Base-by-base conservation (phyloP, 106 monocot genomes). In the Acorus calamus region DNA sequence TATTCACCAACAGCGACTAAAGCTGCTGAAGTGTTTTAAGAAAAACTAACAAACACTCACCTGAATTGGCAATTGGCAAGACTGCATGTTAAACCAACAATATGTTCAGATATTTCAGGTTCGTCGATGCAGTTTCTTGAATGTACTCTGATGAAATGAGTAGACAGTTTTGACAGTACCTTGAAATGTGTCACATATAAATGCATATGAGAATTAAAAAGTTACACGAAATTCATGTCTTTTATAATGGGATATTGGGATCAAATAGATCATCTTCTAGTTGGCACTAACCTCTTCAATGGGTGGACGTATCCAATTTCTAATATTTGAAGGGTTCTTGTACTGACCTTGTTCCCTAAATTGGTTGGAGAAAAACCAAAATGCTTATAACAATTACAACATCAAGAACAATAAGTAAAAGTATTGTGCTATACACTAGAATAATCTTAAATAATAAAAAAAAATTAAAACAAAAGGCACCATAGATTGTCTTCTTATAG, bases 51-150 rank as follows among this genome's bases (percentile, higher is more conserved):
- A 50, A 14, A 61, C 45, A 66, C 76, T 76, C 4, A 87, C 94
- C 90, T 79, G 64, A 86, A 90, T 53, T 84, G 79, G 80, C 94
- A 94, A 71, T 28, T 76, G 14, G 94, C 89, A 76, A 94, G 94
- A 70, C 80, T 90, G 63, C 73, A 80, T 55, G 94, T 90, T 60
- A 94, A 70, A 70, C 94, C 86, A 71, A 94, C 84, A 73, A 94
- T 63, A 71, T 90, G 89, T 7, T 94, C 94, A 65, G 87, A 79
- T 41, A 94, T 42, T 61, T 94, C 94, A 77, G 94, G 84, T 80
- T 94, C 94, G 78, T 94, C 94, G 60, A 79, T 76, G 71, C 94
- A 94, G 58, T 78, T 82, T 66, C 89, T 84, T 63, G 90, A 90
- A 71, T 84, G 89, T 11, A 94, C 94, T 59, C 78, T 68, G 44